Evolutionary conservation across 1,284 basidiomycete genomes (phyloP).

Genomic region (Neonothopanus nambi): DNA sequence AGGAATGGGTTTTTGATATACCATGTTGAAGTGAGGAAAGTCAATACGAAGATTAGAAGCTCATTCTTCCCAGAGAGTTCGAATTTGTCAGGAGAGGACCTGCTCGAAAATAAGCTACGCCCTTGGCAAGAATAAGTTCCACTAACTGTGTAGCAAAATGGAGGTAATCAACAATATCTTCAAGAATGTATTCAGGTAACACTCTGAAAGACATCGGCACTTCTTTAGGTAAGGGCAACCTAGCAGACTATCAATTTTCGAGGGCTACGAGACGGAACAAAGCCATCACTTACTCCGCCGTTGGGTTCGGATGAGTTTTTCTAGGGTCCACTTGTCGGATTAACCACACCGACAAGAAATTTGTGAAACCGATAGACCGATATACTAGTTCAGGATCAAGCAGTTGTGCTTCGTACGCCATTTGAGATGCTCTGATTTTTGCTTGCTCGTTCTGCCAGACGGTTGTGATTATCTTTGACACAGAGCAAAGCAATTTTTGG

Average conservation of each 20-base stretch:
- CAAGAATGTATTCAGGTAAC: constrained; percentile 93
- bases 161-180: constrained; percentile 92
- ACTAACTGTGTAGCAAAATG: constrained; percentile 81
- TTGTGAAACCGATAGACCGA: constrained; percentile 80
- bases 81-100: constrained; percentile 79
- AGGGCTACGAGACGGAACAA: neutral
- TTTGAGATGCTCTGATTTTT: constrained; percentile 67
- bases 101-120: constrained; percentile 29
- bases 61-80: constrained; percentile 84
- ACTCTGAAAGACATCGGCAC: constrained; percentile 86
- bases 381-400: constrained; percentile 85
- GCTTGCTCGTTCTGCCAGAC: constrained; percentile 60
- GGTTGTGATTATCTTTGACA: neutral
- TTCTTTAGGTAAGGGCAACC: constrained; percentile 84
- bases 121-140: neutral
- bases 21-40: constrained; percentile 92
- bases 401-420: constrained; percentile 85
- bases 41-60: constrained; percentile 87
- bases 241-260: constrained; percentile 32
- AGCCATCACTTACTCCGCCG: constrained; percentile 61
- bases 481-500: neutral
- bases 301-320: constrained; percentile 73
- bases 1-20: constrained; percentile 99
- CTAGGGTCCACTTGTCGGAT: constrained; percentile 90
- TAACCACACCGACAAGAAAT: constrained; percentile 94